Evolutionary conservation across 2,329 filamentous ascomycete species (phyloP), one percentile per base, ranked within the genome.

Genomic region (Fusarium mundagurra): DNA sequence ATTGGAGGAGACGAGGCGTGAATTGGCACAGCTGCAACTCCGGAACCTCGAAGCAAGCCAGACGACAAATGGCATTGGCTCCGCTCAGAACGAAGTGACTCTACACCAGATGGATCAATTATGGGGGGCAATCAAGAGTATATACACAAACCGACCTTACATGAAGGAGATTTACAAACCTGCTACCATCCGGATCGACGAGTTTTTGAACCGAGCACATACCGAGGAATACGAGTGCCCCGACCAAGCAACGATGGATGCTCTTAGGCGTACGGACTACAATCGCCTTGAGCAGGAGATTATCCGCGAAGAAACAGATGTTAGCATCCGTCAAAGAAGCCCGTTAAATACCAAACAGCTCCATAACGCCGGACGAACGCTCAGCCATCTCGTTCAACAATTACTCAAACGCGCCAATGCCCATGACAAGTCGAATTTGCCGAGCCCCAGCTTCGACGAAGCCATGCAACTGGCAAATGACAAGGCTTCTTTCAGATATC

Each of bases 1-100:
- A 65, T 88, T 94, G 73, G 86, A 88, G 34, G 85, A 88, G 61
- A 87, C 88, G 12, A 87, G 84, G 67, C 82, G 85, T 64, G 86
- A 86, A 61, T 74, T 91, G 69, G 82, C 81, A 39, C 80, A 76
- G 24, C 71, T 86, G 20, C 81, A 83, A 67, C 77, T 82, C 55
- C 80, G 81, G 47, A 64, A 75, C 24, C 60, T 71, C 48, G 76
- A 79, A 61, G 55, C 64, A 53, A 69, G 58, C 31, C 76, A 76
- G 39, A 60, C 61, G 41, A 61, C 64, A 12, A 60, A 71, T 9
- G 51, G 51, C 22, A 48, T 67, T 44, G 58, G 69, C 29, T 53
- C 43, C 33, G 66, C 72, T 16, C 50, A 67, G 12, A 38, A 61
- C 24, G 66, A 72, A 17, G 67, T 83, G 50, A 71, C 71, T 29